A percentile compares a stretch with the other conserved stretches of the same genome.
Conservation (phyloP, 192 early-diverging fungal species). For the Coemansia sp. region DNA sequence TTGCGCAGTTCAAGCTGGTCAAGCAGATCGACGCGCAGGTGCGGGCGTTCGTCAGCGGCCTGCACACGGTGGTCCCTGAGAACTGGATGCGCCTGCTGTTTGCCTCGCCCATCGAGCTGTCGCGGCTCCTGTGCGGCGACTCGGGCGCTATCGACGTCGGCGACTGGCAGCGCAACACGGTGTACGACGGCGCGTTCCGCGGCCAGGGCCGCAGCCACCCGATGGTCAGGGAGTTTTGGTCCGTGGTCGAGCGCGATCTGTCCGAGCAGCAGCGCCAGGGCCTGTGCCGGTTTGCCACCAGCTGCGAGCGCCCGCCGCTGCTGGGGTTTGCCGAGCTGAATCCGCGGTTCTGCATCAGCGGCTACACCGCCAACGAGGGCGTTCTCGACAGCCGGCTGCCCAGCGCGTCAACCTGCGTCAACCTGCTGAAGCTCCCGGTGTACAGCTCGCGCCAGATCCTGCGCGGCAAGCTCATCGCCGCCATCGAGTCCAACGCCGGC, state of each 20-base stretch:
- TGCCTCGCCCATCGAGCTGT: constrained; percentile 83
- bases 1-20: constrained; percentile 88
- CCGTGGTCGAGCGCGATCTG: constrained; percentile 51
- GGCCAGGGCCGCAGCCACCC: constrained; percentile 53
- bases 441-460: constrained; percentile 57
- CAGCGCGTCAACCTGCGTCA: constrained; percentile 79
- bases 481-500: constrained; percentile 82
- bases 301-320: constrained; percentile 84
- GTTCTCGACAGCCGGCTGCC: constrained; percentile 69
- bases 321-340: constrained; percentile 73
- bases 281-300: constrained; percentile 86
- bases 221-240: constrained; percentile 75
- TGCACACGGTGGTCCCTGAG: constrained; percentile 80
- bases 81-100: constrained; percentile 86
- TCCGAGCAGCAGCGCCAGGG: constrained; percentile 49
- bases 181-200: constrained; percentile 67
- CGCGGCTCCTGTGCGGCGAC: constrained; percentile 80
- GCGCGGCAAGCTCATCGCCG: constrained; percentile 74
- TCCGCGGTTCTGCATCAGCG: constrained; percentile 37
- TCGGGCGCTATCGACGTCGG: constrained; percentile 68
- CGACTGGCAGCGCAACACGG: constrained; percentile 70
- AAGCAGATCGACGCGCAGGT: constrained; percentile 71
- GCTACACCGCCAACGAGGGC: constrained; percentile 15
- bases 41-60: constrained; percentile 77
- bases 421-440: constrained; percentile 84